phyloP scores from a whole-genome alignment of 371 early-diverging fungal species.

The Fennellomyces sp. region DNA sequence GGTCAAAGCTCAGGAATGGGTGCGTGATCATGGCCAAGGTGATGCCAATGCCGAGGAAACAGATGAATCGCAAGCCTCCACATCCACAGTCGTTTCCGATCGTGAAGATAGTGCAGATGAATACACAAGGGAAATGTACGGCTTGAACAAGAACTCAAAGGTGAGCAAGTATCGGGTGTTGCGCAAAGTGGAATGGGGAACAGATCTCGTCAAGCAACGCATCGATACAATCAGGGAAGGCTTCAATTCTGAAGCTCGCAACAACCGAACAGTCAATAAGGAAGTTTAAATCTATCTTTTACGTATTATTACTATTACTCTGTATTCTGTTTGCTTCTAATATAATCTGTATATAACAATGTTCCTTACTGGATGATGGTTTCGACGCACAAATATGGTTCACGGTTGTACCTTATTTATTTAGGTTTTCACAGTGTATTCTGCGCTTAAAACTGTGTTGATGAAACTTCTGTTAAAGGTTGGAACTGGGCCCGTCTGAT shows the following conservation, averaged over 20 bases:
- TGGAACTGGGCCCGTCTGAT: too few species aligned
- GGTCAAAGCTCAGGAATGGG: conserved; percentile 36
- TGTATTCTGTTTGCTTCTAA: too few species aligned
- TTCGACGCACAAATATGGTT: too few species aligned
- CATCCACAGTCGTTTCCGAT: conserved; percentile 22
- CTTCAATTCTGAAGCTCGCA: conserved; percentile 44
- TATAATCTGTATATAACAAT: too few species aligned
- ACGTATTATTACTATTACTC: too few species aligned
- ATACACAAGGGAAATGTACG: conserved; percentile 23
- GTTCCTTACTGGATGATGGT: too few species aligned
- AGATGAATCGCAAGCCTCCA: not conserved
- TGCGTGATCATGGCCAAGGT: conserved; percentile 23
- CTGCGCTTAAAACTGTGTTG: too few species aligned
- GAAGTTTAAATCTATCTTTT: conserved; percentile 19
- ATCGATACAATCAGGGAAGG: conserved; percentile 33
- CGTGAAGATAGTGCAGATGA: conserved; percentile 20
- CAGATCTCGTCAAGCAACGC: conserved; percentile 37
- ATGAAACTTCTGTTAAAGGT: too few species aligned
- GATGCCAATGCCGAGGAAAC: not conserved
- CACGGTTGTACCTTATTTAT: too few species aligned
- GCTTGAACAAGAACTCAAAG: conserved; percentile 16
- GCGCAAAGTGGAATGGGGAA: conserved; percentile 34
- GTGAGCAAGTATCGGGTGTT: conserved; percentile 32
- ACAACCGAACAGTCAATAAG: conserved; percentile 31
- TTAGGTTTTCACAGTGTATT: too few species aligned